A percentile compares a stretch with the other conserved stretches of the same genome.
These are phyloP conservation scores for Fusarium miscanthi DNA, from an alignment of 2,329 filamentous ascomycete species.

Conservation along the genomic window DNA sequence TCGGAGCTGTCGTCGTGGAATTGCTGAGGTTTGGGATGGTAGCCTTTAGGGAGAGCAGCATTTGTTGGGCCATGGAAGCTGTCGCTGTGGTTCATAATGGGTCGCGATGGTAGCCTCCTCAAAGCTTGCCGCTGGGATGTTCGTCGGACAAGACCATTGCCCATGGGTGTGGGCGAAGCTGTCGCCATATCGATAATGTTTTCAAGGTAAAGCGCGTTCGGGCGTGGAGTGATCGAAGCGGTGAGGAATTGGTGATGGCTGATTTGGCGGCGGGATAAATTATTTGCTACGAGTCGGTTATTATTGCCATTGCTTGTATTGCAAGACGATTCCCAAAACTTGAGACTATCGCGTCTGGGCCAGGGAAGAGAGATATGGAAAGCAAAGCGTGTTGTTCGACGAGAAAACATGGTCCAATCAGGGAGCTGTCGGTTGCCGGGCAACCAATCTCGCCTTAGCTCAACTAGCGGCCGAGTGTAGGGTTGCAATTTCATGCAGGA, in stretches of 20 bases:
- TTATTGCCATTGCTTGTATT: constrained; percentile 52
- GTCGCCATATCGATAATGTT: constrained; percentile 58
- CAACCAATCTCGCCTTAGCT: constrained; percentile 42
- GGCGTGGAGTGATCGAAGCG: constrained; percentile 23
- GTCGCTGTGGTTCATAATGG: constrained; percentile 58
- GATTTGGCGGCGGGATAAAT: constrained; percentile 40
- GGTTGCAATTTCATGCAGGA: constrained; percentile 24
- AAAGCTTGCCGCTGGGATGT: constrained; percentile 67
- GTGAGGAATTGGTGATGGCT: constrained; percentile 33
- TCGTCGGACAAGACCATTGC: constrained; percentile 61
- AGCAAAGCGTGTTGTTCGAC: constrained; percentile 43
- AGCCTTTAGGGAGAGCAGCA: constrained; percentile 45
- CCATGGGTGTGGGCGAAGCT: constrained; percentile 67
- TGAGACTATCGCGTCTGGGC: constrained; percentile 51
- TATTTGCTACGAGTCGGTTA: constrained; percentile 56
- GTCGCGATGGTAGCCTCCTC: constrained; percentile 61
- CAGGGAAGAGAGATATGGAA: constrained; percentile 38
- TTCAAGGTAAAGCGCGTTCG: constrained; percentile 35
- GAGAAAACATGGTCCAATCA: constrained; percentile 48
- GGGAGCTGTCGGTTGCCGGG: constrained; percentile 45
- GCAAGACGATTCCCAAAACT: constrained; percentile 49
- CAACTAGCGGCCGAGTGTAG: constrained; percentile 19
- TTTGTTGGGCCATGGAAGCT: constrained; percentile 54
- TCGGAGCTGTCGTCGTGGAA: constrained; percentile 86
- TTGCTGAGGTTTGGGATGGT: constrained; percentile 58